Evolutionary conservation across 1,284 basidiomycete genomes (phyloP).

Genomic region (Porogramme epimiltina): DNA sequence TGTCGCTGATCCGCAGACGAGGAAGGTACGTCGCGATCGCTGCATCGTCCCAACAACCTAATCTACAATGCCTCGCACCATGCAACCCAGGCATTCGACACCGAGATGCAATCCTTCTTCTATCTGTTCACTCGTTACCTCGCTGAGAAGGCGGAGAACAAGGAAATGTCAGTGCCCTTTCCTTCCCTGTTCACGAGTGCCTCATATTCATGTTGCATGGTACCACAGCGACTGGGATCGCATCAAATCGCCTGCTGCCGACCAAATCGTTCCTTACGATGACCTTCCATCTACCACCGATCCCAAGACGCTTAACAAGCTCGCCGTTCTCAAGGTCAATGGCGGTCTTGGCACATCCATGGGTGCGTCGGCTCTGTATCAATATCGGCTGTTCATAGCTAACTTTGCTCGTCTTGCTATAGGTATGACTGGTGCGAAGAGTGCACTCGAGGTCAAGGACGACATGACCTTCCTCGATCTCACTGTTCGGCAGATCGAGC

Average conservation of each 20-base stretch:
- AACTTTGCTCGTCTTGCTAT: constrained; percentile 4
- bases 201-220: not conserved
- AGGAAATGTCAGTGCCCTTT: constrained; percentile 79
- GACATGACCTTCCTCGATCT: constrained; percentile 99
- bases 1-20: constrained; percentile 75
- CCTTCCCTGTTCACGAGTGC: not conserved
- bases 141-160: constrained; percentile 90
- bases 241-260: constrained; percentile 92
- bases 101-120: constrained; percentile 99
- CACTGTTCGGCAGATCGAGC: constrained; percentile 96
- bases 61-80: constrained; percentile 6
- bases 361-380: constrained; percentile 51
- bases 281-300: constrained; percentile 67
- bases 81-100: constrained; percentile 77
- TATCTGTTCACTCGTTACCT: constrained; percentile 98
- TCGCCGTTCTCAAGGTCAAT: constrained; percentile 99
- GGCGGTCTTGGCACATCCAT: constrained; percentile 98
- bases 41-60: constrained; percentile 8
- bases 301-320: constrained; percentile 85
- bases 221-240: constrained; percentile 96
- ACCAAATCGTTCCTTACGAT: constrained; percentile 92
- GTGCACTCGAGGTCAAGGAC: constrained; percentile 90
- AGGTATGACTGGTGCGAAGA: constrained; percentile 94
- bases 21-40: constrained; percentile 63
- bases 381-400: not conserved